Evolutionary conservation across 2,329 filamentous ascomycete genomes (phyloP).

Genomic region (Xylaria sp.): DNA sequence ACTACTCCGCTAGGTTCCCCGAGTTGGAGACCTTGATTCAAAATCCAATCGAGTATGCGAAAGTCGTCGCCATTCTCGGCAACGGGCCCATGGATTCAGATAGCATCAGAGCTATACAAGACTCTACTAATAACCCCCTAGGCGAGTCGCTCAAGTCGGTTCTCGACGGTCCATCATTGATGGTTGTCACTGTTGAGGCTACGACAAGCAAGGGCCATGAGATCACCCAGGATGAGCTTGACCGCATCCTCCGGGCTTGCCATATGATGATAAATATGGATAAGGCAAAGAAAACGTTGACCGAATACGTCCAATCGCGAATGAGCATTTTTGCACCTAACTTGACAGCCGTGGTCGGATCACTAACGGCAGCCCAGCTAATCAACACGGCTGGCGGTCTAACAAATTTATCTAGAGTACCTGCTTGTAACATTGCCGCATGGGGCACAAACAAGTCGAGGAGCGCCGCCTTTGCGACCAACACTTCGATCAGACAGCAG

Average conservation of each 20-base stretch:
- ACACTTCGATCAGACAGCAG: conserved; percentile 89
- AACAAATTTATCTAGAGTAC: conserved; percentile 88
- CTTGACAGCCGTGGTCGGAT: conserved; percentile 88
- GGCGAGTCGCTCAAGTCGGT: conserved; percentile 80
- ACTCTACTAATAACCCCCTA: conserved; percentile 81
- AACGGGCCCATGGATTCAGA: conserved; percentile 88
- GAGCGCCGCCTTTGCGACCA: conserved; percentile 83
- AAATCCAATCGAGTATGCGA: conserved; percentile 93
- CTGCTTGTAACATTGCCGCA: conserved; percentile 90
- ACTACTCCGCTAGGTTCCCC: conserved; percentile 93
- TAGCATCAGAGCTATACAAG: conserved; percentile 82
- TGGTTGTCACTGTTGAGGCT: conserved; percentile 96
- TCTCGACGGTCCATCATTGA: conserved; percentile 87
- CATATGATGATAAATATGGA: conserved; percentile 90
- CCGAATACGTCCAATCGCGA: conserved; percentile 93
- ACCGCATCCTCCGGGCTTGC: conserved; percentile 80
- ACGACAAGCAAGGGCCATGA: conserved; percentile 87
- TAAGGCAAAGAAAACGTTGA: conserved; percentile 85
- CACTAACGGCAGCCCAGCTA: conserved; percentile 93
- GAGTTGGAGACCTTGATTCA: conserved; percentile 91
- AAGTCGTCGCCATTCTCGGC: conserved; percentile 90
- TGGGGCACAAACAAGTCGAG: conserved; percentile 88
- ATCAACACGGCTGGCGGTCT: conserved; percentile 93
- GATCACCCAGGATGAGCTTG: conserved; percentile 79
- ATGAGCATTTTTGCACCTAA: conserved; percentile 98